A percentile compares a stretch with the other conserved stretches of the same genome.
Evolutionary conservation across 352 stramenopile species (phyloP).

Genomic region (Phytopythium delawarense): DNA sequence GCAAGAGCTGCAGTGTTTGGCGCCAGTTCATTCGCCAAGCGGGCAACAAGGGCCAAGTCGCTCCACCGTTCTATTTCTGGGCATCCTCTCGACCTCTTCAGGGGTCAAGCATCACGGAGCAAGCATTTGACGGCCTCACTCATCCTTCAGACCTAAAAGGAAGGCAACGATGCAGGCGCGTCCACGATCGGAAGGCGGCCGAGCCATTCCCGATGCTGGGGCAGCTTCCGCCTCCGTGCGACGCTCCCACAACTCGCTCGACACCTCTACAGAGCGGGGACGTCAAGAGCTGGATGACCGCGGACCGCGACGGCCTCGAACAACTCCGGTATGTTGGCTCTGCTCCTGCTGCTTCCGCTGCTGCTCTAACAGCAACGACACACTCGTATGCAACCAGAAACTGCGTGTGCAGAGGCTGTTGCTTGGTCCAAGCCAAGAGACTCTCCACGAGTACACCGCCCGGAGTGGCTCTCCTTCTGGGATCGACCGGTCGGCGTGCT

Average conservation of each 20-base stretch:
- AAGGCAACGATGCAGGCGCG: not conserved
- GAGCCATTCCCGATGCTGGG: not conserved
- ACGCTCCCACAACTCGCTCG: not conserved
- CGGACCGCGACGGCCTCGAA: not conserved
- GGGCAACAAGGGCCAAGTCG: too few relatives aligned
- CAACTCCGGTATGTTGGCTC: not conserved
- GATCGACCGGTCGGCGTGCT: slow-evolving; percentile 11
- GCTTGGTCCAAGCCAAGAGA: slow-evolving; percentile 19
- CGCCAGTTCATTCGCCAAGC: too few relatives aligned
- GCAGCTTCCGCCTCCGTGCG: not conserved
- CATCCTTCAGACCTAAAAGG: not conserved
- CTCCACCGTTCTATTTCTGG: not conserved
- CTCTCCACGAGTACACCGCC: slow-evolving; percentile 6
- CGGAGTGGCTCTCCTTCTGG: not conserved
- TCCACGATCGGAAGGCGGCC: slow-evolving; percentile 2
- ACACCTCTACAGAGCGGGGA: not conserved
- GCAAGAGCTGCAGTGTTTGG: too few relatives aligned
- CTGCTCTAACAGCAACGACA: not conserved
- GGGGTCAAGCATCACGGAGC: too few relatives aligned
- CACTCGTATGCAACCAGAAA: slow-evolving; percentile 17
- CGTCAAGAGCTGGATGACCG: not conserved
- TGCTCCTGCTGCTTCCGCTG: not conserved
- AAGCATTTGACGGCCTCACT: not conserved
- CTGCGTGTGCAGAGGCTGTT: slow-evolving; percentile 36
- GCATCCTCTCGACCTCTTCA: not conserved